Evolutionary conservation across 208 protist species (phyloP).

Genomic region (Porcisia hertigi): DNA sequence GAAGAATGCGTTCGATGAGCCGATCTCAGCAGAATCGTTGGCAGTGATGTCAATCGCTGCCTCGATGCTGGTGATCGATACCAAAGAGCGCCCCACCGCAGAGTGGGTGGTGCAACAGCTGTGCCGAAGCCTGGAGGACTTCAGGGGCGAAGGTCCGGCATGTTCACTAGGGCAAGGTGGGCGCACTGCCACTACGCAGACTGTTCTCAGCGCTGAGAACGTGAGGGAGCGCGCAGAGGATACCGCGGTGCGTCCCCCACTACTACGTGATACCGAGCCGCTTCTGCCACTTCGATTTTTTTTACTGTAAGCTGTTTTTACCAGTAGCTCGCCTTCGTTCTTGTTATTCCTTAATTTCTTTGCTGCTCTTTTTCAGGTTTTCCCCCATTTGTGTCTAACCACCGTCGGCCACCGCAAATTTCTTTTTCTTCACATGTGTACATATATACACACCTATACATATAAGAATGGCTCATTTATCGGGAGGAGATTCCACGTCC

Average conservation of each 20-base stretch:
- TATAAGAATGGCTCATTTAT: not conserved
- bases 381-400: not conserved
- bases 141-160: not conserved
- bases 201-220: not conserved
- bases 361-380: not conserved
- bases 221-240: not conserved
- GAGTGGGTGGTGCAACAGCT: not conserved
- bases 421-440: not conserved
- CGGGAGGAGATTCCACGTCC: no score
- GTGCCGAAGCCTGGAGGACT: not conserved
- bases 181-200: not conserved
- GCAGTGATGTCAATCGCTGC: not conserved
- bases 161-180: not conserved
- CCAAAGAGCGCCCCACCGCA: not conserved
- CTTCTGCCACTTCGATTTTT: not conserved
- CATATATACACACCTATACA: not conserved
- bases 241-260: not conserved
- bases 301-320: not conserved
- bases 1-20: not conserved
- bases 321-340: no score
- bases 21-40: not conserved
- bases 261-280: not conserved
- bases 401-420: not conserved
- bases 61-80: not conserved
- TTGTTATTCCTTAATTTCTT: no score